Evolutionary conservation across 164 flowering plant genomes (phyloP).

Genomic region (Kalanchoe fedtschenkoi): DNA sequence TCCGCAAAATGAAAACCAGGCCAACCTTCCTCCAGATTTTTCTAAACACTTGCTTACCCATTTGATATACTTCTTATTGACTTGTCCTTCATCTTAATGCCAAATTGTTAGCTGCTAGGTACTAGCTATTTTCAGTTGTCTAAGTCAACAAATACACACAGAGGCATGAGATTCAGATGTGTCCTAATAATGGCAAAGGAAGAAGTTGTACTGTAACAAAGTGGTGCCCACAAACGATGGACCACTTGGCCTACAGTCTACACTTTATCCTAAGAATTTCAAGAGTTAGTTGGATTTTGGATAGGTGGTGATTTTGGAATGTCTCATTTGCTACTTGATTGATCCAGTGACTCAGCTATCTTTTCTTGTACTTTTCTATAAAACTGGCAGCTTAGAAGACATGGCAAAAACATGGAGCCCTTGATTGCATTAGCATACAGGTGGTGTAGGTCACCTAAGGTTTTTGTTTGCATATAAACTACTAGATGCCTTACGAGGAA

Average conservation of each 20-base stretch:
- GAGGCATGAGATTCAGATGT: neutral
- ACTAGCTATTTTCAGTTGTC: too few species aligned
- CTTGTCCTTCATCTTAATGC: too few species aligned
- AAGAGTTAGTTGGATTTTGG: neutral
- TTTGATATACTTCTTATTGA: too few species aligned
- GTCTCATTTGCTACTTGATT: neutral
- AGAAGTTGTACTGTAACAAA: neutral
- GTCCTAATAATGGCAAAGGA: neutral
- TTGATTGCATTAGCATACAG: neutral
- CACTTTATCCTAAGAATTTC: neutral
- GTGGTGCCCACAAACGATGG: neutral
- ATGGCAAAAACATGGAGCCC: neutral
- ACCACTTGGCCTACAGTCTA: neutral
- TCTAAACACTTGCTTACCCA: too few species aligned
- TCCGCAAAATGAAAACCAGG: too few species aligned
- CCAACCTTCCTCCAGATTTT: neutral
- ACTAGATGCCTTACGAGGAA: neutral
- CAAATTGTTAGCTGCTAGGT: too few species aligned
- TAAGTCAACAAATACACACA: neutral
- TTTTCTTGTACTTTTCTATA: neutral
- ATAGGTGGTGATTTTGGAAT: neutral
- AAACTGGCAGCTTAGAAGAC: neutral
- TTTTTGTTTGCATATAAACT: neutral
- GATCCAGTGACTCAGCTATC: neutral
- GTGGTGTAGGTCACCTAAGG: slow-evolving; percentile 1